Percentiles rank a stretch among this genome's conserved stretches.
These are phyloP conservation scores for Tuber melanosporum DNA, from an alignment of 495 filamentous ascomycete species.

Conservation along the genomic window DNA sequence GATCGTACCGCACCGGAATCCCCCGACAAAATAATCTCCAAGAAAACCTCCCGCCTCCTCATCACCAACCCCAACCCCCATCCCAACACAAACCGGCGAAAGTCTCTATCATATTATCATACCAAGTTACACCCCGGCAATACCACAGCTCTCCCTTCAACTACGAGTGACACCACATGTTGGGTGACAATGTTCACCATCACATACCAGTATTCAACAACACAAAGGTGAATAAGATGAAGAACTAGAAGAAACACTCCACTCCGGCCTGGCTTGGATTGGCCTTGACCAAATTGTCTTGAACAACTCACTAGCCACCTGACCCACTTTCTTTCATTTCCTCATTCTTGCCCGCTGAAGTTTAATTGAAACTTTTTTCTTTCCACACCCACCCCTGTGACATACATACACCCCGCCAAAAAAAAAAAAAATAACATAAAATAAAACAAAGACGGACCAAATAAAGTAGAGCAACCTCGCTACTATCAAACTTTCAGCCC, in stretches of 20 bases:
- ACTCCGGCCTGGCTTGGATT: background rate
- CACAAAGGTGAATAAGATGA: background rate
- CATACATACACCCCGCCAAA: background rate
- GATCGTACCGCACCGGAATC: background rate
- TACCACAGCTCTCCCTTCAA: background rate
- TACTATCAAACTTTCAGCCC: background rate
- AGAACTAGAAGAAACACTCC: background rate
- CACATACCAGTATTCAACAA: background rate
- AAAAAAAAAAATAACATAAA: background rate
- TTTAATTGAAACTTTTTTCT: background rate
- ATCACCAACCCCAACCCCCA: background rate
- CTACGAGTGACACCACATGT: background rate
- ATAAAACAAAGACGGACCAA: background rate
- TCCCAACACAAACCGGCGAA: background rate
- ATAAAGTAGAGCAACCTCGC: background rate
- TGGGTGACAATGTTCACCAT: background rate
- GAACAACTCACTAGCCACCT: background rate
- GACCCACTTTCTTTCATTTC: background rate
- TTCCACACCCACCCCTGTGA: background rate
- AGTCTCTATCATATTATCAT: background rate
- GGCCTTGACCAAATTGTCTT: background rate
- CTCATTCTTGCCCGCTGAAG: background rate
- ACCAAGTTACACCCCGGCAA: background rate
- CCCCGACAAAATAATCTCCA: background rate
- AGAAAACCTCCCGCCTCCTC: background rate